A percentile compares a stretch with the other conserved stretches of the same genome.
Evolutionary conservation across 352 stramenopile genomes (phyloP).

Genomic region (Pythium rhizo-oryzae): DNA sequence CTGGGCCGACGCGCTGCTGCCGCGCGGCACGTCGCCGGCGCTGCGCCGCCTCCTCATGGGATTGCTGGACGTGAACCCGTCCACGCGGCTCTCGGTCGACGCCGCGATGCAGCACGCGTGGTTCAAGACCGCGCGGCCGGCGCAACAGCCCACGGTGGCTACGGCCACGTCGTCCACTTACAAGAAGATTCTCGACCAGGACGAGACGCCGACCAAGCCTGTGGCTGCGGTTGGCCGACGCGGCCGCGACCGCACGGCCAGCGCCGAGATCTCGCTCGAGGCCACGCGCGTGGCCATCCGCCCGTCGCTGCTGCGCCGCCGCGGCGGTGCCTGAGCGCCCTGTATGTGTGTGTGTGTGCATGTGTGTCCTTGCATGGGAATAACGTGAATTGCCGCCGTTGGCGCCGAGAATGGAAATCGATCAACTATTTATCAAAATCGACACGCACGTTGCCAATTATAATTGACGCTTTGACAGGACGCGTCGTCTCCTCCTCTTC

Average conservation of each 20-base stretch:
- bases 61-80: slow-evolving; percentile 53
- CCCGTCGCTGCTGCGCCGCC: slow-evolving; percentile 13
- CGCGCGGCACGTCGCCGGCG: slow-evolving; percentile 23
- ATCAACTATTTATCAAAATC: too few relatives aligned
- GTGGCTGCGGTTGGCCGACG: background rate
- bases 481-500: too few relatives aligned
- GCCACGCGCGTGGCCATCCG: slow-evolving; percentile 56
- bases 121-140: background rate
- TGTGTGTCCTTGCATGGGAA: background rate
- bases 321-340: background rate
- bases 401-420: too few relatives aligned
- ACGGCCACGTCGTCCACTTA: background rate
- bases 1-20: slow-evolving; percentile 12
- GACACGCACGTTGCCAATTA: too few relatives aligned
- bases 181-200: slow-evolving; percentile 23
- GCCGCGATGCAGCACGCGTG: slow-evolving; percentile 62
- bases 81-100: slow-evolving; percentile 48
- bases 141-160: background rate
- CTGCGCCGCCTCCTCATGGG: slow-evolving; percentile 49
- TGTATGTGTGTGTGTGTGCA: background rate
- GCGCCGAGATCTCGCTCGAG: slow-evolving; percentile 64
- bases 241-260: slow-evolving; percentile 14
- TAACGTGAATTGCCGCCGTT: background rate
- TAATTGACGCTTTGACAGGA: too few relatives aligned
- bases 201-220: background rate